Conservation (phyloP, 352 stramenopile genomes). For the Phytophthora foliorum region DNA sequence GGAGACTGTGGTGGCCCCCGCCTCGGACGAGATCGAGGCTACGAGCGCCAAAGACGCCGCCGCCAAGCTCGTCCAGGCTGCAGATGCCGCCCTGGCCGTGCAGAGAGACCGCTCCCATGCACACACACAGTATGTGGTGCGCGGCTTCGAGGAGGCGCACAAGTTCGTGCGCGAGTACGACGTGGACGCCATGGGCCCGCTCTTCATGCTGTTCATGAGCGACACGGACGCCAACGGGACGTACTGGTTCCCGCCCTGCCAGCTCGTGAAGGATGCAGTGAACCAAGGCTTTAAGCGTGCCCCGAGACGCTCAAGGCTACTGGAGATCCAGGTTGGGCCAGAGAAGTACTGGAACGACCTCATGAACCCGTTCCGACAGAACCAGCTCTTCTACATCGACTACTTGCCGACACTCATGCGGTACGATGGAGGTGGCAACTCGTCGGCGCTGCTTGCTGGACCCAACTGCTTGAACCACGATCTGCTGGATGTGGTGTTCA, state of each 20-base stretch:
- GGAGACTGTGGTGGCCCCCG: conserved; percentile 39
- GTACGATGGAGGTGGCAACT: conserved; percentile 84
- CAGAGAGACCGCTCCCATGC: conserved; percentile 52
- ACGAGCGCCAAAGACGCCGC: conserved; percentile 34
- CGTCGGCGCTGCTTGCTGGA: conserved; percentile 73
- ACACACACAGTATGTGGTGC: conserved; percentile 70
- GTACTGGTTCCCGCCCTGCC: conserved; percentile 85
- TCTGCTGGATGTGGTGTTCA: conserved; percentile 78
- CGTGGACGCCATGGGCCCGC: conserved; percentile 61
- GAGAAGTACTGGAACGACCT: conserved; percentile 75
- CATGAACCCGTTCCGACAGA: conserved; percentile 80
- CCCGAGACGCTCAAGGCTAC: conserved; percentile 63
- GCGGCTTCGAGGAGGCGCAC: conserved; percentile 76
- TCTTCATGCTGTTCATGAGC: conserved; percentile 86
- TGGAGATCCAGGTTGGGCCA: conserved; percentile 76
- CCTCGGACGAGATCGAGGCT: conserved; percentile 24
- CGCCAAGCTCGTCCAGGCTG: conserved; percentile 29
- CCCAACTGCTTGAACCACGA: conserved; percentile 71
- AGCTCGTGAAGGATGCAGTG: conserved; percentile 66
- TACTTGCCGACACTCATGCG: conserved; percentile 79
- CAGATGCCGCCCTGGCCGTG: conserved; percentile 32
- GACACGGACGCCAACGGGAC: conserved; percentile 70
- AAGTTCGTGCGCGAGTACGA: conserved; percentile 85
- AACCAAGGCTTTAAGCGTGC: conserved; percentile 68
- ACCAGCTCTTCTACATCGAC: conserved; percentile 88